Percentiles rank a stretch among this genome's conserved stretches.
These are phyloP conservation scores for Fusarium odoratissimum DNA, from an alignment of 2,329 filamentous ascomycete species.

Conservation along the genomic window DNA sequence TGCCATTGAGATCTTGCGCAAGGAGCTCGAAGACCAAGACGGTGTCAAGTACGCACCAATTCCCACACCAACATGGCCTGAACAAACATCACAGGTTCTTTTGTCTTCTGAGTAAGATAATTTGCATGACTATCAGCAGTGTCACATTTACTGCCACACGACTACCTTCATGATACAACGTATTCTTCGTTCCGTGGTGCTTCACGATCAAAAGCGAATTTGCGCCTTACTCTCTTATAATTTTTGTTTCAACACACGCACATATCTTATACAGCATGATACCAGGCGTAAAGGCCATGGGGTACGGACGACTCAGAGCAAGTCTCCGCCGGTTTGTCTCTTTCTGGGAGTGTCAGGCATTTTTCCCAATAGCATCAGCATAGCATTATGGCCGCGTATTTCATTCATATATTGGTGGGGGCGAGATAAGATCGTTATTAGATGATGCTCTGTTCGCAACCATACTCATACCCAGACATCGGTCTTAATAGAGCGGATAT, in stretches of 20 bases:
- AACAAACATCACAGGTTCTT: conserved; percentile 13
- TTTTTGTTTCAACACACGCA: conserved; percentile 2
- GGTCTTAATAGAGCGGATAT: conserved; percentile 39
- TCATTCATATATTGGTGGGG: conserved; percentile 1
- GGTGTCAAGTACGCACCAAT: conserved; percentile 56
- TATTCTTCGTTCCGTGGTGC: neutral
- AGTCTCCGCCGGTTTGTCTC: conserved; percentile 18
- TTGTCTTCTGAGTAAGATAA: conserved; percentile 4
- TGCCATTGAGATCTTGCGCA: conserved; percentile 63
- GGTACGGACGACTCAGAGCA: conserved; percentile 19
- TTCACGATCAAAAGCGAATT: neutral
- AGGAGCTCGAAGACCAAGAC: conserved; percentile 61
- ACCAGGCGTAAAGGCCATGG: conserved; percentile 39
- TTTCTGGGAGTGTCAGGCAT: conserved; percentile 26
- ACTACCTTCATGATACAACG: conserved; percentile 1
- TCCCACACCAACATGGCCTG: conserved; percentile 50
- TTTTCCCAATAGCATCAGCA: conserved; percentile 20
- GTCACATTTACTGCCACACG: neutral
- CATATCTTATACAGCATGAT: conserved; percentile 40
- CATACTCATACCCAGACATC: conserved; percentile 27
- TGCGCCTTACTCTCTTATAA: conserved; percentile 8
- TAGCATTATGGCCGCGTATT: conserved; percentile 16
- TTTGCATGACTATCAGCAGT: neutral
- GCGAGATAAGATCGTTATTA: neutral
- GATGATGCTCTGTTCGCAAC: conserved; percentile 3